phyloP scores from a whole-genome alignment of 495 filamentous ascomycete species.

The Glutinoglossum americanum region DNA sequence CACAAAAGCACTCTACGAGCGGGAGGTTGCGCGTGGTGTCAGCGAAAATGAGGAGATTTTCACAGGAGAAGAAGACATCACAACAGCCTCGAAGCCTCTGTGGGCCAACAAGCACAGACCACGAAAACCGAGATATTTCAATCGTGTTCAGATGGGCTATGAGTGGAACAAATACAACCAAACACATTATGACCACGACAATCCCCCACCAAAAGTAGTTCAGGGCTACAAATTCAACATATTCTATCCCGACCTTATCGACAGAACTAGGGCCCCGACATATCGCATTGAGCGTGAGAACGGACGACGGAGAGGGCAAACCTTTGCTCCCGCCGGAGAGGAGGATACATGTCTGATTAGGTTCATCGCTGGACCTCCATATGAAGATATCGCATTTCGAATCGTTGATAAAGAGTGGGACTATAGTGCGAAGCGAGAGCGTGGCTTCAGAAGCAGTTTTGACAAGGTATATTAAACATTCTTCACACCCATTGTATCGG shows the following conservation, averaged over 20 bases:
- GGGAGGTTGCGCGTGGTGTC: conserved; percentile 80
- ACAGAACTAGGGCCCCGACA: conserved; percentile 82
- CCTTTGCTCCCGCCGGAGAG: conserved; percentile 84
- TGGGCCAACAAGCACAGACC: conserved; percentile 87
- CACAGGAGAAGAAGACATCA: conserved; percentile 67
- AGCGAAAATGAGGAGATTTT: conserved; percentile 94
- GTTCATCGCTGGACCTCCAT: conserved; percentile 88
- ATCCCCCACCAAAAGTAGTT: conserved; percentile 92
- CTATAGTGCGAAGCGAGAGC: conserved; percentile 84
- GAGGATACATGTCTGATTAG: conserved; percentile 94
- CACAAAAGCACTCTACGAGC: conserved; percentile 76
- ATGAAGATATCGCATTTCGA: conserved; percentile 91
- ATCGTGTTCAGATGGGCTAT: conserved; percentile 95
- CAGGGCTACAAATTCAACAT: conserved; percentile 99
- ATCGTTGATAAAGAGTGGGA: conserved; percentile 99
- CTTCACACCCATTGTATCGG: neutral
- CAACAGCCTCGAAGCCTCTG: conserved; percentile 37
- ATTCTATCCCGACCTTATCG: conserved; percentile 96
- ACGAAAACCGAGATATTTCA: conserved; percentile 91
- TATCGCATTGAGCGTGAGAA: conserved; percentile 87
- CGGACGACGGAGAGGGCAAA: conserved; percentile 73
- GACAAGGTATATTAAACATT: conserved; percentile 53
- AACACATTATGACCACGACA: conserved; percentile 98
- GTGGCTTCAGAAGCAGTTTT: conserved; percentile 90
- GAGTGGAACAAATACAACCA: conserved; percentile 99